Base-by-base conservation (phyloP, 2,329 filamentous ascomycete genomes). In the Rutstroemia sp. region DNA sequence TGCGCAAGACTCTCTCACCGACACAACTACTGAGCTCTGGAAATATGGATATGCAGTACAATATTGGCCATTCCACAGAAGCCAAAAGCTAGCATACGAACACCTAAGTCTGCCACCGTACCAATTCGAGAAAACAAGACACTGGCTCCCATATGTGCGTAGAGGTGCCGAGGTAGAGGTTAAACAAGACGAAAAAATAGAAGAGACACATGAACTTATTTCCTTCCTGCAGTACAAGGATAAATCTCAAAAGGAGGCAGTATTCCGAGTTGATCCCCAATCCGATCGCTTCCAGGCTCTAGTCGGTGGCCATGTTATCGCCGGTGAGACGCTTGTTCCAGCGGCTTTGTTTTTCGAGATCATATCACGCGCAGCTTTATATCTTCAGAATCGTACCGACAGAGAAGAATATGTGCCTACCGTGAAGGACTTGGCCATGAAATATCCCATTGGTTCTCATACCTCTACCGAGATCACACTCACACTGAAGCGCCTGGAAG, bases 81-180 rank as follows among this genome's bases (percentile, higher is more conserved):
- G 23, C 0, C 67, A 71, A 53, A 64, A 51, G 39, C n/a, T 19
- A 3, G 55, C 62, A 0, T 67, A 67, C 42, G 42, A 42, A 2
- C 51, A 45, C 0, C 2, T 70, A 1, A 30, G 60, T n/a, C 57
- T 72, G 2, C 71, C 70, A 6, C 65, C 69, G 2, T 72, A 72
- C 54, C 71, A 72, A 48, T 72, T 72, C 48, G 65, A 69, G 42
- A 68, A 69, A 54, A 59, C 59, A 0, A 49, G 54, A 4, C 70
- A 72, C 47, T 72, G 70, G 70, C 23, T 50, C 9, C 47, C 23
- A 16, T 30, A 48, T 34, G 8, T 48, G 16, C 23, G 25, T 16
- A 48, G 23, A 48, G 47, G 5, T 48, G 5, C 25, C 25, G 47
- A 48, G 25, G 19, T 5, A 48, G 23, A 48, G 36, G 2, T 23